Base-by-base conservation (phyloP, 1,284 basidiomycete genomes). In the Mixia osmundae region DNA sequence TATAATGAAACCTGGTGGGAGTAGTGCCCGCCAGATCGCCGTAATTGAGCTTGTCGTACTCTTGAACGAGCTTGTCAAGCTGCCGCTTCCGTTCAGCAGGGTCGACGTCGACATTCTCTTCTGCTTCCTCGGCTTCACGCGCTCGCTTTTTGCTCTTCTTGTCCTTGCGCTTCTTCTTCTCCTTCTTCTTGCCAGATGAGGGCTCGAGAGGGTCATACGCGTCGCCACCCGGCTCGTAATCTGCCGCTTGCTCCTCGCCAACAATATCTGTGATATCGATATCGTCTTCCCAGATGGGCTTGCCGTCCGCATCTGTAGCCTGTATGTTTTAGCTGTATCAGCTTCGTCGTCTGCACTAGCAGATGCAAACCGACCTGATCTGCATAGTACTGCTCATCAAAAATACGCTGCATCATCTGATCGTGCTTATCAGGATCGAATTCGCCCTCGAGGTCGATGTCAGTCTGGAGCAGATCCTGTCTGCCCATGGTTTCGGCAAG, bases 1-100 rank as follows among this genome's bases (percentile, higher is more conserved):
- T 65, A 54, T 99, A 99, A 54, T 79, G 76, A 69, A 97, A 99
- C 10, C 83, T 74, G 0, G 89, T 95, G 1, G 82, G 74, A n/a
- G n/a, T n/a, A n/a, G n/a, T n/a, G n/a, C n/a, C n/a, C n/a, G n/a
- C n/a, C 47, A 83, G 61, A 53, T 75, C 82, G 57, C 95, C 94
- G 61, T 94, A 91, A 47, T 94, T 85, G 14, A 95, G 64, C 21
- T 64, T 69, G 54, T 83, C 76, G 36, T 95, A 65, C 52, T 85
- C 77, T 43, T 87, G 77, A 71, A 94, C 76, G 47, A 87, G 79
- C 49, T 77, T 64, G 38, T 83, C 72, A 36, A 87, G 58, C 47
- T 72, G 37, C 12, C 47, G 39, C 35, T 50, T 49, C 21, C 50
- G 46, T 37, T 54, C 54, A 4, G 43, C 37, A 5, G 46, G 34